Conservation (phyloP, 2,329 filamentous ascomycete species). For the Phyllosticta citribraziliensis region DNA sequence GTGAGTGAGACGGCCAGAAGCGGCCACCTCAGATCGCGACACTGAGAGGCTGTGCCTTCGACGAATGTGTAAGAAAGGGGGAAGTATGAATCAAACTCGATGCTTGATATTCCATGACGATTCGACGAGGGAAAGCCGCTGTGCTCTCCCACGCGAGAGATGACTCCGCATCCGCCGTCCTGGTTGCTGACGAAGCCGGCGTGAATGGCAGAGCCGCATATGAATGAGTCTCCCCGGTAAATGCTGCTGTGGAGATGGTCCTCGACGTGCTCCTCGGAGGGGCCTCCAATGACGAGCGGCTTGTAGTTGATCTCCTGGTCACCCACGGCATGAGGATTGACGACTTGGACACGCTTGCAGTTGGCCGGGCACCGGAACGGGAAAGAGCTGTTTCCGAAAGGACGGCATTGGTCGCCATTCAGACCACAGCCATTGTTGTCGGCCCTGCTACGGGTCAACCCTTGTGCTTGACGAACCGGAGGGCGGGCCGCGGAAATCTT, state of each 20-base stretch:
- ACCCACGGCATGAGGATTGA: conserved; percentile 68
- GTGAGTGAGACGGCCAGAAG: conserved; percentile 70
- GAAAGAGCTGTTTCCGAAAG: conserved; percentile 60
- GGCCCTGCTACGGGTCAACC: conserved; percentile 19
- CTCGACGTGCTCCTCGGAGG: conserved; percentile 28
- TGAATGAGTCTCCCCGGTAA: conserved; percentile 83
- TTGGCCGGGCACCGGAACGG: conserved; percentile 67
- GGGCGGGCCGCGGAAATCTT: conserved; percentile 13
- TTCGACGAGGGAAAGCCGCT: conserved; percentile 53
- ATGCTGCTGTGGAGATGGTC: conserved; percentile 40
- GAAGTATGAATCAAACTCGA: conserved; percentile 79
- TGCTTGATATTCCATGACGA: conserved; percentile 65
- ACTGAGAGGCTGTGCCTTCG: conserved; percentile 53
- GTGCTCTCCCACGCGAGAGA: conserved; percentile 61
- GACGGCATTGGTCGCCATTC: conserved; percentile 64
- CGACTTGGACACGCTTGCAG: conserved; percentile 54
- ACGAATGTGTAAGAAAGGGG: conserved; percentile 78
- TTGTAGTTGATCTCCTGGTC: conserved; percentile 50
- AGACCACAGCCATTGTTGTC: conserved; percentile 63
- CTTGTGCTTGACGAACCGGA: not conserved
- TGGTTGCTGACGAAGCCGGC: conserved; percentile 64
- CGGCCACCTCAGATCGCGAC: conserved; percentile 73
- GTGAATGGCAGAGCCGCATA: conserved; percentile 78
- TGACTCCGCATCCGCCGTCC: conserved; percentile 72
- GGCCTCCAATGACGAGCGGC: conserved; percentile 46